Base-by-base conservation (phyloP, 441 rosid species). In the Euphorbia schlechtendalii region DNA sequence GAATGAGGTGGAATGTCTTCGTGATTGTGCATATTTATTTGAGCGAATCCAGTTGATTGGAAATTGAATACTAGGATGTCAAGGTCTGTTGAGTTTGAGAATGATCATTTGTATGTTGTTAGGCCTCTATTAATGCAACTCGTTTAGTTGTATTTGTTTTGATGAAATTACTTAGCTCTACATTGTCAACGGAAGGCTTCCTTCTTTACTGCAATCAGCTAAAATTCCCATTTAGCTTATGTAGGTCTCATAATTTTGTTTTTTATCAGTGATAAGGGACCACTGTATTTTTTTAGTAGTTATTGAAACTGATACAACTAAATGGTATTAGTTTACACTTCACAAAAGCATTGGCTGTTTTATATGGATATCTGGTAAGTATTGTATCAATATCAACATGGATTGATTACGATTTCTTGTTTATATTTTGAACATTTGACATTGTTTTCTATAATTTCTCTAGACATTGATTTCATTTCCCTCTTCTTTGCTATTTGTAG, bases 401-500 rank as follows among this genome's bases (percentile, higher is more conserved):
- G 46, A 7, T 30, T 57, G 24, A 28, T 40, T 40, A 24, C 5
- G 1, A 12, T 71, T 48, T 14, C 27, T 48, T 58, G 28, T 48
- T 46, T 59, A 32, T 46, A 4, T 18, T 32, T 56, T 22, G 1
- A 7, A 30, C 45, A 21, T 24, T 58, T 10, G 5, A 25, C 45
- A 46, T 27, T 34, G 22, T 61, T 65, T 25, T 46, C 43, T 28
- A 14, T 32, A 34, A 43, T 52, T 24, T 15, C 59, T 22, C 13
- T 22, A 34, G 32, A 59, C n/a, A 45, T n/a, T 0, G 28, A 53
- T 69, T 61, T 62, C 66, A 38, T 67, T 2, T 36, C 43, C 34
- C 17, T 67, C 46, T 56, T 7, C 27, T 20, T 58, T 17, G 22
- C 49, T 59, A 22, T 38, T 56, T 51, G n/a, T 84, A 94, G 98